Conservation (phyloP, 2,329 filamentous ascomycete genomes). For the Bipolaris cookei region DNA sequence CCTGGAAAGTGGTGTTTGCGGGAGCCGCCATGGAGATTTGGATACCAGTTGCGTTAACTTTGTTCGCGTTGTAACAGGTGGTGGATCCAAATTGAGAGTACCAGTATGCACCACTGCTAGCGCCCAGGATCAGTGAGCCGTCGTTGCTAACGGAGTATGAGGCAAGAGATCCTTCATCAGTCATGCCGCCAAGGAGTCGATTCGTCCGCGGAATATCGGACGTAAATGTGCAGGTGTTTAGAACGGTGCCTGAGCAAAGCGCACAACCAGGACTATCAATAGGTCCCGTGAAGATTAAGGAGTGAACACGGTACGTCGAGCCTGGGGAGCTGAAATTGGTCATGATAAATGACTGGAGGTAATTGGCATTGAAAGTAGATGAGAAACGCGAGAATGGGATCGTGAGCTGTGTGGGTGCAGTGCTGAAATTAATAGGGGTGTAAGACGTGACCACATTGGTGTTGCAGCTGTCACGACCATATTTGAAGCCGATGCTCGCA, state of each 20-base stretch:
- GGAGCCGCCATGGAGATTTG: conserved; percentile 12
- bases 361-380: neutral
- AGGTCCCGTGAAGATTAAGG: conserved; percentile 10
- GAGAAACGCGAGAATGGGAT: conserved; percentile 11
- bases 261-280: conserved; percentile 11
- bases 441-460: conserved; percentile 13
- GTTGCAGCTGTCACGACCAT: conserved; percentile 4
- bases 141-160: conserved; percentile 8
- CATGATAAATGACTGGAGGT: conserved; percentile 10
- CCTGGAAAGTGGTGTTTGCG: conserved; percentile 6
- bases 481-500: conserved; percentile 11
- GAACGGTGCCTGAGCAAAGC: conserved; percentile 13
- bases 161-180: conserved; percentile 10
- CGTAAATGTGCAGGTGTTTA: conserved; percentile 14
- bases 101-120: conserved; percentile 6
- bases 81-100: conserved; percentile 7
- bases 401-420: conserved; percentile 3
- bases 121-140: conserved; percentile 5
- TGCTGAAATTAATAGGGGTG: conserved; percentile 9
- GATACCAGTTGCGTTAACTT: conserved; percentile 7
- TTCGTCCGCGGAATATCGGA: conserved; percentile 4
- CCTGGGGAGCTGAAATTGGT: conserved; percentile 9
- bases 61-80: conserved; percentile 12
- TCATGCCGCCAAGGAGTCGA: conserved; percentile 5
- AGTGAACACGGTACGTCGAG: conserved; percentile 5